phyloP scores from a whole-genome alignment of 805 yeast genomes.

The Wickerhamiella australiensis region DNA sequence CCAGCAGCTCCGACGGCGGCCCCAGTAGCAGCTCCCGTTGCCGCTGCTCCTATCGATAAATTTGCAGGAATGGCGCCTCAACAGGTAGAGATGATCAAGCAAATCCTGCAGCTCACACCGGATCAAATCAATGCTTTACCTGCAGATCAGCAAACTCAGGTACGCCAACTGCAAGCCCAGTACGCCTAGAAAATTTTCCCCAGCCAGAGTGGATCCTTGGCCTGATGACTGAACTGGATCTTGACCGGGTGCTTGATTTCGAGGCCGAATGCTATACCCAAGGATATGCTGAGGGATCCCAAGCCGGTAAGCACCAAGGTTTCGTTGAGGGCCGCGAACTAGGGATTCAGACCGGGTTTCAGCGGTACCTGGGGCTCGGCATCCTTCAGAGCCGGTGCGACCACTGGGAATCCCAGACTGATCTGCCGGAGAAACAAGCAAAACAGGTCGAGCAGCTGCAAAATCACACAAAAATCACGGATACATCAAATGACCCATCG shows the following conservation, averaged over 20 bases:
- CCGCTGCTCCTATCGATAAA: constrained; percentile 10
- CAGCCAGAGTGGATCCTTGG: no score
- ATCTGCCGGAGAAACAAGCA: constrained; percentile 11
- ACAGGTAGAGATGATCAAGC: constrained; percentile 37
- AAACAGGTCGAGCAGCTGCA: constrained; percentile 17
- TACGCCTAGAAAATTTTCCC: constrained; percentile 11
- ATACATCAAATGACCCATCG: constrained; percentile 38
- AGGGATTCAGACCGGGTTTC: constrained; percentile 42
- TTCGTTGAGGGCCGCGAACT: constrained; percentile 67
- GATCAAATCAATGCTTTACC: constrained; percentile 39
- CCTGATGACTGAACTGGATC: constrained; percentile 7
- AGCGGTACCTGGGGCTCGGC: constrained; percentile 47
- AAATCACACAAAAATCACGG: constrained; percentile 27
- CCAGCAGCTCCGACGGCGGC: constrained; percentile 7
- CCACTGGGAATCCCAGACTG: constrained; percentile 22
- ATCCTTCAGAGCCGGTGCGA: constrained; percentile 43
- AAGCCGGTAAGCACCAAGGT: constrained; percentile 48
- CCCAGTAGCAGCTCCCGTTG: constrained; percentile 8
- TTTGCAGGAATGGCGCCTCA: constrained; percentile 27
- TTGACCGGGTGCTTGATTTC: constrained; percentile 18
- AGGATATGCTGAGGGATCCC: constrained; percentile 62
- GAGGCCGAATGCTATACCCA: constrained; percentile 37
- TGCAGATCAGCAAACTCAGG: constrained; percentile 33
- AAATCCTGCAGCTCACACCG: constrained; percentile 39
- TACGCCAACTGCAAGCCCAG: constrained; percentile 16